Base-by-base conservation (phyloP, 305 asterid species). In the Ajuga reptans region DNA sequence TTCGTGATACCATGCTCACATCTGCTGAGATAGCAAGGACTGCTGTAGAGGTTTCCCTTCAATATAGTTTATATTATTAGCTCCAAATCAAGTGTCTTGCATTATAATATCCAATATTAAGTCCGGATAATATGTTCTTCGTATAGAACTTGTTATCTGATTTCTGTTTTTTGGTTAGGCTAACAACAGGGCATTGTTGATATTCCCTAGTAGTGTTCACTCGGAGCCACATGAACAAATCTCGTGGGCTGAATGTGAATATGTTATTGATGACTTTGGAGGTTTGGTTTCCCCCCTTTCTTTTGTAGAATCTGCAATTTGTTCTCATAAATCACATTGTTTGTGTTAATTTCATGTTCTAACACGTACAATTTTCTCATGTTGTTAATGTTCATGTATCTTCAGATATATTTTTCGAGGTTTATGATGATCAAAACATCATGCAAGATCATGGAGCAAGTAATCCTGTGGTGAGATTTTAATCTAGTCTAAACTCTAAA, bases 11-110 rank as follows among this genome's bases (percentile, higher is more conserved):
- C 64, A 70, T 74, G 85, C 95, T 75, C 68, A 77, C 90, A 66
- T 73, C 82, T 77, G 86, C 95, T 73, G 92, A 89, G 81, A 83
- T 82, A 41, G 89, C 96, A 69, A 85, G 95, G 88, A 85, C 89
- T 36, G 72, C 88, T 56, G 85, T 89, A 55, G 92, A 89, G 96
- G 96, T 89, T 47, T 62, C 76, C 45, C 59, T 64, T 21, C 24
- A 10, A 49, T 56, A 41, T 18, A 65, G 36, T 57, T 45, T 69
- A 47, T 47, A 51, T n/a, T 70, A 17, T 69, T 71, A 57, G 76
- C 76, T 53, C 27, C 75, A 64, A 66, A 66, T 41, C 16, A 29
- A 62, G 46, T 63, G 71, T 65, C 69, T 63, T 62, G 63, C 53
- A 41, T 53, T 29, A 49, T n/a, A 59, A 46, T 60, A 42, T 34